A percentile compares a stretch with the other conserved stretches of the same genome.
Evolutionary conservation across 805 yeast species (phyloP).

Genomic region (Kazachstania viticola): DNA sequence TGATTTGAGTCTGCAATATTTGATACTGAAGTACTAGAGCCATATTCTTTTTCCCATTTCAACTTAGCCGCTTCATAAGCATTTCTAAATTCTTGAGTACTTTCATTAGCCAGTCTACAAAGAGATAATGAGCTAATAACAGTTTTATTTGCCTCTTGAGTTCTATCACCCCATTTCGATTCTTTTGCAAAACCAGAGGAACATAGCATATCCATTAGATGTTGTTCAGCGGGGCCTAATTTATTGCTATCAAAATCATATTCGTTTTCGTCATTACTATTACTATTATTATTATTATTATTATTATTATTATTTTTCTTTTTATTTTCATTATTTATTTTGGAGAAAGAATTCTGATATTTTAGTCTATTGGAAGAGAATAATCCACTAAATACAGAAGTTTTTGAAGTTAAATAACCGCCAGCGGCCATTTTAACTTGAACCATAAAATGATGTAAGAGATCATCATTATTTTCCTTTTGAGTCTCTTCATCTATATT

Average conservation of each 20-base stretch:
- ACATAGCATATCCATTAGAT: constrained; percentile 87
- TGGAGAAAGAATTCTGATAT: constrained; percentile 9
- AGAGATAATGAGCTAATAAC: constrained; percentile 63
- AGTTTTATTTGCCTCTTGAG: constrained; percentile 78
- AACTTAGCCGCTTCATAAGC: constrained; percentile 12
- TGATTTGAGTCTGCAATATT: background rate
- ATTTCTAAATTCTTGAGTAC: constrained; percentile 24
- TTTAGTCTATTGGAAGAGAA: constrained; percentile 27
- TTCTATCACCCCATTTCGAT: constrained; percentile 79
- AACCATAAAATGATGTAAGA: constrained; percentile 40
- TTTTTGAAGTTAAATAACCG: constrained; percentile 42
- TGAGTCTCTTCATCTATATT: constrained; percentile 30
- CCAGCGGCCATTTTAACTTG: constrained; percentile 67
- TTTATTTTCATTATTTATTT: background rate
- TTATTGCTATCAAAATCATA: constrained; percentile 43
- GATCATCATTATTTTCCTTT: constrained; percentile 30
- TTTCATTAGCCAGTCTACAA: constrained; percentile 31
- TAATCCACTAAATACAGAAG: constrained; percentile 67
- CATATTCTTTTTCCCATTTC: constrained; percentile 15
- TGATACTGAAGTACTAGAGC: background rate
- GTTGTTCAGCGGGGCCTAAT: constrained; percentile 87
- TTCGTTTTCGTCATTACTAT: background rate
- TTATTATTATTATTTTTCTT: constrained; percentile 1
- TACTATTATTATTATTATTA: background rate
- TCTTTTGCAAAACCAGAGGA: constrained; percentile 64